Conservation (phyloP, 2,329 filamentous ascomycete species). For the Leptographium flavum region DNA sequence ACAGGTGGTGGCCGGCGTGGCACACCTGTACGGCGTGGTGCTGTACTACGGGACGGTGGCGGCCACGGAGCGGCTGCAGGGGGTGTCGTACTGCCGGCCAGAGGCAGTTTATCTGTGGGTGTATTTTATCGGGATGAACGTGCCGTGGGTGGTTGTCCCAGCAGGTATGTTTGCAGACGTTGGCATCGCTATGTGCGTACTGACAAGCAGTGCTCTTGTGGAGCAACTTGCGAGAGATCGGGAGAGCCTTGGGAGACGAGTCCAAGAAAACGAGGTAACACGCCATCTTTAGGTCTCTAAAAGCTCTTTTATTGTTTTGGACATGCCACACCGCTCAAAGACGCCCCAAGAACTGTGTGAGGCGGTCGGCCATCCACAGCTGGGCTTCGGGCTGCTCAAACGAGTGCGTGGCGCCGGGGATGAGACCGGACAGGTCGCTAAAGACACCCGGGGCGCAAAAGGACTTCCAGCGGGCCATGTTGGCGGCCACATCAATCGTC, state of each 20-base stretch:
- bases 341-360: slow-evolving; percentile 29
- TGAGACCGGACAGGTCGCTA: slow-evolving; percentile 35
- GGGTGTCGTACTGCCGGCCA: slow-evolving; percentile 38
- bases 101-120: slow-evolving; percentile 49
- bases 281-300: too few relatives aligned
- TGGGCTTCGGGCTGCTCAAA: slow-evolving; percentile 31
- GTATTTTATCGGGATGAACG: slow-evolving; percentile 47
- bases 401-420: slow-evolving; percentile 37
- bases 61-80: slow-evolving; percentile 29
- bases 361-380: slow-evolving; percentile 33
- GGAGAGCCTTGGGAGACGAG: neutral
- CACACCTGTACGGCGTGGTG: slow-evolving; percentile 45
- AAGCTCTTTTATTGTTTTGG: neutral
- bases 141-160: slow-evolving; percentile 45
- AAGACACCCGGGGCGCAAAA: slow-evolving; percentile 27
- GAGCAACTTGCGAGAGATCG: slow-evolving; percentile 1
- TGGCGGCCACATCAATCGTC: slow-evolving; percentile 38
- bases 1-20: slow-evolving; percentile 35
- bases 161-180: too few relatives aligned
- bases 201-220: too few relatives aligned
- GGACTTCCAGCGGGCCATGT: slow-evolving; percentile 43
- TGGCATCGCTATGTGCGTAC: too few relatives aligned
- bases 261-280: too few relatives aligned
- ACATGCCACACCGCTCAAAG: too few relatives aligned
- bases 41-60: slow-evolving; percentile 47